phyloP scores from a whole-genome alignment of 257 asterid species.

The Nicotiana paniculata region DNA sequence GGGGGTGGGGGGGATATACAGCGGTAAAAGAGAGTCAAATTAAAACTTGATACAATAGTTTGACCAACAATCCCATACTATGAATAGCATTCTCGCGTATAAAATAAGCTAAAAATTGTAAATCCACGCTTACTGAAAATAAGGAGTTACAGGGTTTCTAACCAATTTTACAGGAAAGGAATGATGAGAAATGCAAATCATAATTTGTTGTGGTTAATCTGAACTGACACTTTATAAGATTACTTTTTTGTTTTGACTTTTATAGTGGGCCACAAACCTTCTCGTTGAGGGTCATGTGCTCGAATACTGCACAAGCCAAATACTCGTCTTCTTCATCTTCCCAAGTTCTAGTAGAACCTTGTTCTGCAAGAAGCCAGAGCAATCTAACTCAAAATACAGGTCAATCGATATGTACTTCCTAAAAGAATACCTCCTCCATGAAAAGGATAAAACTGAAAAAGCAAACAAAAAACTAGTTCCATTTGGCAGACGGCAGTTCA shows the following conservation, averaged over 20 bases:
- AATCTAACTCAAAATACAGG: slow-evolving; percentile 23
- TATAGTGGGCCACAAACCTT: slow-evolving; percentile 41
- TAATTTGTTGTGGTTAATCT: neutral
- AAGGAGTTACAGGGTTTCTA: neutral
- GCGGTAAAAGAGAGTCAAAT: neutral
- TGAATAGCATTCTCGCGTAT: neutral
- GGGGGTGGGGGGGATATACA: neutral
- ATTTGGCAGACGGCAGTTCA: neutral
- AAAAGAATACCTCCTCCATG: neutral
- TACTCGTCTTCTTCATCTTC: slow-evolving; percentile 94
- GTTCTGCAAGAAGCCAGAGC: slow-evolving; percentile 39
- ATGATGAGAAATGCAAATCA: neutral
- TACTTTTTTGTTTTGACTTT: neutral
- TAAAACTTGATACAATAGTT: neutral
- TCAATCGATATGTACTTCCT: neutral
- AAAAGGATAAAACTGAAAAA: neutral
- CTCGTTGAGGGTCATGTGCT: slow-evolving; percentile 77
- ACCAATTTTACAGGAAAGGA: neutral
- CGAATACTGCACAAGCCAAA: slow-evolving; percentile 63
- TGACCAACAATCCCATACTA: neutral
- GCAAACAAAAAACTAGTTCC: neutral
- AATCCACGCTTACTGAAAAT: neutral
- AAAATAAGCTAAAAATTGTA: neutral
- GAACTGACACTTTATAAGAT: neutral
- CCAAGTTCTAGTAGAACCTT: slow-evolving; percentile 40